These are phyloP conservation scores for Colletotrichum lupini DNA, from an alignment of 2,329 filamentous ascomycete genomes.

Conservation along the genomic window DNA sequence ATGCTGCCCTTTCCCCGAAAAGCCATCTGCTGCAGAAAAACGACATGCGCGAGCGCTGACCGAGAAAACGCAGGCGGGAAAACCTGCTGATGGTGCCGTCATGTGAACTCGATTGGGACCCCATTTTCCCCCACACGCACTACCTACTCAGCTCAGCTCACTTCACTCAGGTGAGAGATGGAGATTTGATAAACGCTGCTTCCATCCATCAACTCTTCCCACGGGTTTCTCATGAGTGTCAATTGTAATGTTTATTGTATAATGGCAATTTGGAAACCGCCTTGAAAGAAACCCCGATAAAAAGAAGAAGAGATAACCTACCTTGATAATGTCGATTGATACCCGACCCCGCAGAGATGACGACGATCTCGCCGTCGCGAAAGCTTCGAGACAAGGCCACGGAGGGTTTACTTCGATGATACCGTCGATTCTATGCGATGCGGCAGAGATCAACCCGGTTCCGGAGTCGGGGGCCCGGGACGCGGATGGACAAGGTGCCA, in stretches of 20 bases:
- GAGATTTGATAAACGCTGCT: not conserved
- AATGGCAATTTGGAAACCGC: not conserved
- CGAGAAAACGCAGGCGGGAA: not conserved
- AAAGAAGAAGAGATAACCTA: not conserved
- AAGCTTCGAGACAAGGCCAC: too few relatives aligned
- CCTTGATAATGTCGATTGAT: not conserved
- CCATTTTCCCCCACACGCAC: not conserved
- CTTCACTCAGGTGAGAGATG: not conserved
- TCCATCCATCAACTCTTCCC: too few relatives aligned
- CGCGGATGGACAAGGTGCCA: not conserved
- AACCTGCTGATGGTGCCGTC: slow-evolving; percentile 13
- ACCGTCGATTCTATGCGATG: too few relatives aligned
- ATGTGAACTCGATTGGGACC: slow-evolving; percentile 8
- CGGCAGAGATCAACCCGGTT: too few relatives aligned
- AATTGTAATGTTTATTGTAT: not conserved
- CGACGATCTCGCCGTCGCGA: too few relatives aligned
- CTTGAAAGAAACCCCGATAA: not conserved
- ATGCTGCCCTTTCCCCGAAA: not conserved
- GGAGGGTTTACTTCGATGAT: too few relatives aligned
- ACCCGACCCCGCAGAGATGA: not conserved
- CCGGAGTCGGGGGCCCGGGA: accelerated
- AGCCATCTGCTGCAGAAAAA: slow-evolving; percentile 3
- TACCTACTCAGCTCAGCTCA: not conserved
- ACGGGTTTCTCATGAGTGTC: too few relatives aligned
- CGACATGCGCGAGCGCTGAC: not conserved